Percentiles rank a stretch among this genome's conserved stretches.
These are phyloP conservation scores for Russula sp. DNA, from an alignment of 768 basidiomycete species.

Conservation along the genomic window DNA sequence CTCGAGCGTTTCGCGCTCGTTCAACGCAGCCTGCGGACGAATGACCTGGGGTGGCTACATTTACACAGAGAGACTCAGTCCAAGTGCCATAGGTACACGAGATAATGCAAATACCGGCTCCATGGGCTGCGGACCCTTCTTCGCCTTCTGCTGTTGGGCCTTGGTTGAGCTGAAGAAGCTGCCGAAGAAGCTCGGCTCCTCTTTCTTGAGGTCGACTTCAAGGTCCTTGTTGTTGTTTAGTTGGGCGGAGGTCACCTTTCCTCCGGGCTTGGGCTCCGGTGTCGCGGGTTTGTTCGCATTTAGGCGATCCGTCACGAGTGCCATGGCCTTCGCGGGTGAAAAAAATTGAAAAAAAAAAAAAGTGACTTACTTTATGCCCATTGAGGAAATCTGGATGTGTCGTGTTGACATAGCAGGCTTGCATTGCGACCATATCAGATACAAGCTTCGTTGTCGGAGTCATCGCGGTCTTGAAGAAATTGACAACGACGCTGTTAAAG, in stretches of 20 bases:
- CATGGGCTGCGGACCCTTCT: slow-evolving; percentile 56
- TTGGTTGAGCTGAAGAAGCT: slow-evolving; percentile 84
- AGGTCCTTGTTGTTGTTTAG: slow-evolving; percentile 94
- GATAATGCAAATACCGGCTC: slow-evolving; percentile 46
- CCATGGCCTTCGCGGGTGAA: slow-evolving; percentile 62
- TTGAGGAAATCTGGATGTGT: slow-evolving; percentile 98
- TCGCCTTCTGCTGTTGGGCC: slow-evolving; percentile 49
- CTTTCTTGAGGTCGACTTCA: slow-evolving; percentile 85
- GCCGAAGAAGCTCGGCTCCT: slow-evolving; percentile 90
- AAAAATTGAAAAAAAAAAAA: slow-evolving; percentile 7
- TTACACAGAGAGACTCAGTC: slow-evolving; percentile 35
- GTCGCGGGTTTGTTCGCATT: slow-evolving; percentile 75
- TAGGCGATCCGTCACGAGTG: slow-evolving; percentile 78
- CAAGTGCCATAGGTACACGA: slow-evolving; percentile 22
- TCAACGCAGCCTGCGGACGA: slow-evolving; percentile 85
- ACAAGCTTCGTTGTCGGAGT: slow-evolving; percentile 93
- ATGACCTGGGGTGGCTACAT: slow-evolving; percentile 77
- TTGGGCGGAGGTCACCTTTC: slow-evolving; percentile 56
- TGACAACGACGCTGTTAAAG: slow-evolving; percentile 93
- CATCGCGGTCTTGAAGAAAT: slow-evolving; percentile 96
- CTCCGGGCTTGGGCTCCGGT: slow-evolving; percentile 67
- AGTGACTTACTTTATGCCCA: slow-evolving; percentile 70
- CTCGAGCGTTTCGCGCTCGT: slow-evolving; percentile 95
- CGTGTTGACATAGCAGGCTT: slow-evolving; percentile 98
- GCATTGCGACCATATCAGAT: slow-evolving; percentile 93